These are phyloP conservation scores for Penicillium macrosclerotiorum DNA, from an alignment of 495 filamentous ascomycete genomes.

Conservation along the genomic window DNA sequence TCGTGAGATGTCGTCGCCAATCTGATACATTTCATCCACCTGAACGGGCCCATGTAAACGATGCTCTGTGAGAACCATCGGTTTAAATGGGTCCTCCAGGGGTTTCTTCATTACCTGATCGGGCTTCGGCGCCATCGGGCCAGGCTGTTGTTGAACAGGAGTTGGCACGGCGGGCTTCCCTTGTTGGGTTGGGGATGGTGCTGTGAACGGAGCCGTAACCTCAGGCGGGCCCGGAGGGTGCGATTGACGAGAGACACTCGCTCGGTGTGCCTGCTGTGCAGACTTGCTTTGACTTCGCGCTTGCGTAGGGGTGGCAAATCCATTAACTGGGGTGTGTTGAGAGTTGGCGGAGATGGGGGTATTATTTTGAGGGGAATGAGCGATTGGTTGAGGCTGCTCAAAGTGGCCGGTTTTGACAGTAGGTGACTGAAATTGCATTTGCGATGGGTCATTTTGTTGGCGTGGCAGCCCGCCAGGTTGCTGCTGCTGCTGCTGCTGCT, in stretches of 20 bases:
- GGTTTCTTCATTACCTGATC: conserved; percentile 48
- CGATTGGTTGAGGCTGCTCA: conserved; percentile 33
- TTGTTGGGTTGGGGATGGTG: conserved; percentile 35
- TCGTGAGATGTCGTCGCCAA: conserved; percentile 61
- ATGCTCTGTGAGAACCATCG: conserved; percentile 55
- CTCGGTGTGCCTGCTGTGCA: conserved; percentile 35
- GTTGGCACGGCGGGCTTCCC: conserved; percentile 35
- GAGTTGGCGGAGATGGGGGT: conserved; percentile 33
- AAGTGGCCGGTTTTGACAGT: conserved; percentile 34
- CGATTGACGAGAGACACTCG: conserved; percentile 38
- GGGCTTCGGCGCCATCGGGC: conserved; percentile 36
- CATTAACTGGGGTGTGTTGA: conserved; percentile 35
- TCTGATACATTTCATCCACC: conserved; percentile 55
- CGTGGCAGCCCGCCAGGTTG: conserved; percentile 28
- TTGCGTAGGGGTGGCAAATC: conserved; percentile 42
- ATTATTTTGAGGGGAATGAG: conserved; percentile 37
- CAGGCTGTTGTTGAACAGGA: conserved; percentile 44
- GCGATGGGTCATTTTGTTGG: conserved; percentile 35
- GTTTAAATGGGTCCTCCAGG: conserved; percentile 49
- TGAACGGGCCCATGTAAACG: conserved; percentile 64
- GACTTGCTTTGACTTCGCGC: conserved; percentile 39
- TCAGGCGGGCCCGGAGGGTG: conserved; percentile 36
- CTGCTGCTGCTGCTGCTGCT: conserved; percentile 42
- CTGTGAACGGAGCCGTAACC: conserved; percentile 28
- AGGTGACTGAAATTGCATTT: conserved; percentile 41